Conservation (phyloP, 2,329 filamentous ascomycete species). For the Daldinia sp. region DNA sequence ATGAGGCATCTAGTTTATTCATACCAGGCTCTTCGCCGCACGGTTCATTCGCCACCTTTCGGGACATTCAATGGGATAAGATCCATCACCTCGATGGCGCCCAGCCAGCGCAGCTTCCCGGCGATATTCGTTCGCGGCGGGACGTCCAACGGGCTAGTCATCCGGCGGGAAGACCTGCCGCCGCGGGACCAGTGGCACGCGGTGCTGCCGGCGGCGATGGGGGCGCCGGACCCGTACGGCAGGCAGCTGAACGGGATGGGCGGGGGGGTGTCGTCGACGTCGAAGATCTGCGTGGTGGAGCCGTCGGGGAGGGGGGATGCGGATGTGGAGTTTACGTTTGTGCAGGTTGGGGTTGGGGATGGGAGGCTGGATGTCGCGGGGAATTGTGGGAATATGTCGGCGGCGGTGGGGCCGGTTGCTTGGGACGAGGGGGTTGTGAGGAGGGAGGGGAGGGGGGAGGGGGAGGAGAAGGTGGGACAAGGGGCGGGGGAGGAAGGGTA, state of each 20-base stretch:
- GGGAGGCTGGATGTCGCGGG: constrained; percentile 62
- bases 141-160: constrained; percentile 46
- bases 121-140: constrained; percentile 52
- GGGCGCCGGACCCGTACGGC: constrained; percentile 63
- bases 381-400: constrained; percentile 69
- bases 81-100: background rate
- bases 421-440: constrained; percentile 59
- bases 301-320: constrained; percentile 51
- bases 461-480: background rate
- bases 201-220: constrained; percentile 44
- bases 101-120: constrained; percentile 44
- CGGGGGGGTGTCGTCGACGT: constrained; percentile 72
- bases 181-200: constrained; percentile 47
- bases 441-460: background rate
- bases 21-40: constrained; percentile 4
- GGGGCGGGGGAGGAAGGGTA: background rate
- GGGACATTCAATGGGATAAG: background rate
- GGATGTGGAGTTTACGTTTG: constrained; percentile 47
- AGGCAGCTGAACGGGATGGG: constrained; percentile 78
- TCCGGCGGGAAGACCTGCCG: constrained; percentile 50
- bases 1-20: constrained; percentile 7
- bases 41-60: background rate
- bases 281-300: constrained; percentile 74
- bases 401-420: constrained; percentile 65
- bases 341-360: constrained; percentile 63